phyloP scores from a whole-genome alignment of 371 early-diverging fungal genomes.

The Mortierella sp. region DNA sequence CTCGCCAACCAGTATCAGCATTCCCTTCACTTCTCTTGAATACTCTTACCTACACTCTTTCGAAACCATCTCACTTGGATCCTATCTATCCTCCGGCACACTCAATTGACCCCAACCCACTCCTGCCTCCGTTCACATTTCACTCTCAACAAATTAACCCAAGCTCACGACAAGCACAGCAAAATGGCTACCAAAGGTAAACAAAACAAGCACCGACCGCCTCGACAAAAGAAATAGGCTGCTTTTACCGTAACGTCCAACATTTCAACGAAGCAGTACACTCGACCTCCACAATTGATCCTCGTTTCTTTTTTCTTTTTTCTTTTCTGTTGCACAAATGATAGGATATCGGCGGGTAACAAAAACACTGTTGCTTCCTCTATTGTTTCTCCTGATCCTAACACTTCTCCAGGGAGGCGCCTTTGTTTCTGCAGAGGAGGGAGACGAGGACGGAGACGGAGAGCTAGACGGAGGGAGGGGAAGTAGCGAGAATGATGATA shows the following conservation, averaged over 20 bases:
- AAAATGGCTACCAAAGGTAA: constrained; percentile 1
- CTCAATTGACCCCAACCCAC: not conserved
- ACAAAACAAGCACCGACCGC: not conserved
- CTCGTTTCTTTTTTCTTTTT: no score
- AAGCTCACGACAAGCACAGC: not conserved
- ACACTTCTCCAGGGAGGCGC: not conserved
- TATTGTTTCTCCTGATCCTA: constrained; percentile 23
- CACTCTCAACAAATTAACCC: not conserved
- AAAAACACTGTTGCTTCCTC: constrained; percentile 13
- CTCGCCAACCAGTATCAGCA: not conserved
- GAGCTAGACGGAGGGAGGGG: not conserved
- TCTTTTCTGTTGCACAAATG: not conserved
- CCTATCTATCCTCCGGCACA: not conserved
- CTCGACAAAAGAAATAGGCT: not conserved
- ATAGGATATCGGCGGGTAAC: constrained; percentile 12
- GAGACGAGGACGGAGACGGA: not conserved
- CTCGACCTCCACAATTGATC: not conserved
- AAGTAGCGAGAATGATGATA: constrained; percentile 13
- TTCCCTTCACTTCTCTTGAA: not conserved
- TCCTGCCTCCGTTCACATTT: not conserved
- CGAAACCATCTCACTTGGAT: not conserved
- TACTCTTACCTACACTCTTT: no score
- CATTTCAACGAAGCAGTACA: not conserved
- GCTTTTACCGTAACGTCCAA: not conserved
- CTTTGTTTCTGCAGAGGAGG: constrained; percentile 17